Base-by-base conservation (phyloP, 805 yeast genomes). In the Candida ponderosae region DNA sequence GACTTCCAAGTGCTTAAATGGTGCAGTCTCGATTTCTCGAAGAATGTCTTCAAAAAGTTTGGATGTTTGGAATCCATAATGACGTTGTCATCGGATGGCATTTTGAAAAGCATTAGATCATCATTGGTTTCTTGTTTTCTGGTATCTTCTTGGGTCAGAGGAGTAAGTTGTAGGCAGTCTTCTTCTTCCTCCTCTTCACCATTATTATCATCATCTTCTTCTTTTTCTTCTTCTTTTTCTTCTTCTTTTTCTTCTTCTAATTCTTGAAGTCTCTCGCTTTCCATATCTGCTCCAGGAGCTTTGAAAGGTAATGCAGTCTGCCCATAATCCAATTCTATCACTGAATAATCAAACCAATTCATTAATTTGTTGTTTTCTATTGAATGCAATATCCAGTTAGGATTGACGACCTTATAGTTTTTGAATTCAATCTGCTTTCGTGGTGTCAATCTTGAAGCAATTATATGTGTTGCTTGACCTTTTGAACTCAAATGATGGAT, bases 1-100 rank as follows among this genome's bases (percentile, higher is more conserved):
- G 87, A 71, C 52, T 87, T 90, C 93, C 96, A 86, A 4, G 79
- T 69, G 45, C 96, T 84, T 33, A 93, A 63, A 57, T 88, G 96
- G 52, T 93, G 97, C 23, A 90, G 62, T 36, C 97, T 65, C 1
- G 97, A 89, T 37, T 81, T 79, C 6, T 79, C 72, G 57, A 88
- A 90, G 56, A 82, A 90, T 28, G 68, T 69, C 16, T 68, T 51
- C 21, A 93, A 59, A 48, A 88, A 90, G 36, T 77, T 72, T 0
- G 96, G 95, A 50, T 85, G 80, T 38, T 72, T 75, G 26, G 95
- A 85, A 51, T 81, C 81, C 31, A 73, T 43, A 2, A 45, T 39
- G 8, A 36, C 39, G 15, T 29, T 42, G 4, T 21, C 11, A 21
- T 21, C 11, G 7, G 11, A 11, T n/a, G n/a, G n/a, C n/a, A n/a